Base-by-base conservation (phyloP, 164 flowering plant species). In the Kalanchoe fedtschenkoi region DNA sequence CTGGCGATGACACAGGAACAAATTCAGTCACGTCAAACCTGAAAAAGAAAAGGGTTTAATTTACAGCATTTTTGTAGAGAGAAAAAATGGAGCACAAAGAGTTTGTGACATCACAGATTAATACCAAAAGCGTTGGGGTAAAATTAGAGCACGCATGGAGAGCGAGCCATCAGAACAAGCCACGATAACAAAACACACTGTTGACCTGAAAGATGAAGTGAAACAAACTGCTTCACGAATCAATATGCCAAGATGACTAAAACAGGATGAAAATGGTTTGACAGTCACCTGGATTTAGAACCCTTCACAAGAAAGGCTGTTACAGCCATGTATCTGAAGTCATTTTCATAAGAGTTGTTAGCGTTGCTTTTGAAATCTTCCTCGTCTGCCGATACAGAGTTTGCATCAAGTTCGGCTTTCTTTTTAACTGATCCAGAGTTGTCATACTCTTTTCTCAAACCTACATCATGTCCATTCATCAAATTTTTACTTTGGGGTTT, bases 131-230 rank as follows among this genome's bases (percentile, higher is more conserved):
- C 93, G 84, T 69, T 66, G 67, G 19, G 99, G 97, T 60, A 95
- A 70, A 65, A 95, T 68, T 30, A 95, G 85, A 56, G 96, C 99
- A 58, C 99, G 83, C 60, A 95, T 64, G 44, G 81, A 70, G 51
- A 95, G 82, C 19, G 97, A 77, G 32, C 95, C 89, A 79, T 95
- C 93, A 53, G 99, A 95, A 81, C 89, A 88, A 68, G 97, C 83
- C 70, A 91, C 88, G 65, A 83, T 84, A 41, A 84, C 65, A 61
- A 95, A 95, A 74, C 96, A 95, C 60, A 86, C 84, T 5, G 81
- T 77, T 61, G 77, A 70, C 86, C 99, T 95, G 87, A 58, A 56
- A 72, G 7, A 30, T 28, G 41, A 34, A 62, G 21, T 9, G 56
- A 32, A 58, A 17, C 41, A 0, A n/a, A 34, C 61, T 11, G n/a